These are phyloP conservation scores for Hygrophorus pudorinus DNA, from an alignment of 768 basidiomycete genomes.

Conservation along the genomic window DNA sequence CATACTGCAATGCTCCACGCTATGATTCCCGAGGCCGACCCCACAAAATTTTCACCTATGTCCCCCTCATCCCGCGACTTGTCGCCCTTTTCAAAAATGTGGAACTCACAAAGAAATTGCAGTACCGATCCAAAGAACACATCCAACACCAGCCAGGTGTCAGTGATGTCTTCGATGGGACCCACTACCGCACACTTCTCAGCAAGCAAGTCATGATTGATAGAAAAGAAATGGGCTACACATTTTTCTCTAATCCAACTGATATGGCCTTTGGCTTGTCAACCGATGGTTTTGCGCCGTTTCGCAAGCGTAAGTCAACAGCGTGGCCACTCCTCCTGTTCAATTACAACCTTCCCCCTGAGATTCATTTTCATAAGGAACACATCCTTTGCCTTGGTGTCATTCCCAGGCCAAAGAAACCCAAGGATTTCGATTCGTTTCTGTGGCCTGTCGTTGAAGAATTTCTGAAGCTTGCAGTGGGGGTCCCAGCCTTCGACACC, in stretches of 20 bases:
- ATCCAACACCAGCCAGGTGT: constrained; percentile 10
- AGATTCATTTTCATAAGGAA: no score
- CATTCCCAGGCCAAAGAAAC: no score
- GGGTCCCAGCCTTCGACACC: no score
- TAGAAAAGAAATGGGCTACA: constrained; percentile 13
- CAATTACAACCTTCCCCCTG: no score
- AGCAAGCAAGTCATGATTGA: constrained; percentile 16
- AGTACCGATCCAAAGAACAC: constrained; percentile 16
- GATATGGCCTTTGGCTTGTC: constrained; percentile 29
- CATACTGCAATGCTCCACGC: constrained; percentile 22
- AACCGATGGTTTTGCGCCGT: no score
- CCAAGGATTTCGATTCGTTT: no score
- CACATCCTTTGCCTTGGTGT: no score
- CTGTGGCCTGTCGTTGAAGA: no score
- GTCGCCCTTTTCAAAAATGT: constrained; percentile 13
- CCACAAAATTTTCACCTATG: constrained; percentile 21
- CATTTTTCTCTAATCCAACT: constrained; percentile 22
- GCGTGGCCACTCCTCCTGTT: no score
- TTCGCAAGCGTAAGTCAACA: no score
- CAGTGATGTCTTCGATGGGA: constrained; percentile 25
- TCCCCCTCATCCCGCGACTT: constrained; percentile 29
- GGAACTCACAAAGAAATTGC: constrained; percentile 13
- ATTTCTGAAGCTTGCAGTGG: no score
- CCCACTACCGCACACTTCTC: constrained; percentile 17
- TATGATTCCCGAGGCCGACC: no score